These are phyloP conservation scores for Phaeomoniella chlamydospora DNA, from an alignment of 2,329 filamentous ascomycete species.

Conservation along the genomic window DNA sequence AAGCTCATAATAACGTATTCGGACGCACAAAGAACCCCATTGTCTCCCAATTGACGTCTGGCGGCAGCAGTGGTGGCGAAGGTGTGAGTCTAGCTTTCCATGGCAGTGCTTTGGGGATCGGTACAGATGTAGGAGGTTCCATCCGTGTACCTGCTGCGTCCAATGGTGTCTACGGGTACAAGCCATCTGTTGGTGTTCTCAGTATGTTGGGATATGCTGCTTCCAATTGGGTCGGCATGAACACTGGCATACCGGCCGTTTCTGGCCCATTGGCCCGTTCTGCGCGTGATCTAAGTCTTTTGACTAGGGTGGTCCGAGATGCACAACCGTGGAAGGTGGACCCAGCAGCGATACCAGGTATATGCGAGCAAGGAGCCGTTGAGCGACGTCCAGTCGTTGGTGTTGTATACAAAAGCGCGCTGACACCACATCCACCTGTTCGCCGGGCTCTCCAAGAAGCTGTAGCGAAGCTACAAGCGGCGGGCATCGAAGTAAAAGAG, in stretches of 20 bases:
- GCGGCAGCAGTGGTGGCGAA: constrained; percentile 54
- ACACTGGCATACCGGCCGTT: constrained; percentile 16
- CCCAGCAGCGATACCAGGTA: constrained; percentile 2
- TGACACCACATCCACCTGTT: neutral
- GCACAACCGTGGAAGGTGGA: constrained; percentile 11
- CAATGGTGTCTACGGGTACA: constrained; percentile 36
- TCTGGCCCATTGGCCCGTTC: constrained; percentile 14
- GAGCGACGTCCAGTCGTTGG: constrained; percentile 15
- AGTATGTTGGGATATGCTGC: constrained; percentile 17
- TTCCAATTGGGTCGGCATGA: constrained; percentile 15
- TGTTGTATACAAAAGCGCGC: constrained; percentile 5
- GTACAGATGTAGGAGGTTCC: constrained; percentile 43
- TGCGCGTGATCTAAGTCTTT: constrained; percentile 13
- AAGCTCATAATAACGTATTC: constrained; percentile 47
- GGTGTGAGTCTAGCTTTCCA: constrained; percentile 43
- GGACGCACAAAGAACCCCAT: constrained; percentile 48
- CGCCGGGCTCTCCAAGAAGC: neutral
- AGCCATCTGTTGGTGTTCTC: constrained; percentile 22
- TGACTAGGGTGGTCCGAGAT: constrained; percentile 10
- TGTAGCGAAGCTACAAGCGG: constrained; percentile 5
- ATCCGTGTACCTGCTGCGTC: constrained; percentile 35
- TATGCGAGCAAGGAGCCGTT: constrained; percentile 4
- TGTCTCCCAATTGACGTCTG: constrained; percentile 44
- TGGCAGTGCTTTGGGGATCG: constrained; percentile 45
- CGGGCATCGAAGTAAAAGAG: constrained; percentile 15